Base-by-base conservation (phyloP, 768 basidiomycete genomes). In the Trametes elegans region DNA sequence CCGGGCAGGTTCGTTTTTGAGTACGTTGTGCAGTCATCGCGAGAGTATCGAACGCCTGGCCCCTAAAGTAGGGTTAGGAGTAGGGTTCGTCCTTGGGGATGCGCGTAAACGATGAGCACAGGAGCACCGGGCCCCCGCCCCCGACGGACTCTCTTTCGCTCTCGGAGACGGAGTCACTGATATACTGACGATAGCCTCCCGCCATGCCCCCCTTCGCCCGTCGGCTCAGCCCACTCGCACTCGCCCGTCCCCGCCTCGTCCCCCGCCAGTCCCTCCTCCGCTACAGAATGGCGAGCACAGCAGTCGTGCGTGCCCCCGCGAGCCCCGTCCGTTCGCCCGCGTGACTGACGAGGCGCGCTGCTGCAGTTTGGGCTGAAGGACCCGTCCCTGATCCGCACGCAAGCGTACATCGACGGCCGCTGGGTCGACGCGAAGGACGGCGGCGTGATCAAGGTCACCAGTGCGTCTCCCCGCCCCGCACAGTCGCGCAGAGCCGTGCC, bases 341-440 rank as follows among this genome's bases (percentile, higher is more conserved):
- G 10, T 5, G n/a, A 26, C 48, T 46, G 32, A 51, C 36, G 21
- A 5, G 9, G 11, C 21, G 11, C 16, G 28, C 5, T 23, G 41
- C 24, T 1, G 8, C 44, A 88, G 86, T 85, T 86, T 70, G 85
- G 83, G 31, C 76, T 98, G 57, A 88, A 86, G 65, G 94, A 98
- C 64, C 67, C 85, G 0, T 78, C 80, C 5, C 70, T 98, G 53
- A 75, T 95, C 65, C 87, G 84, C 62, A 81, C 81, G 24, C 83
- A 92, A 71, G 90, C 79, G 0, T 79, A 86, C 55, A 89, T 98
- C 67, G 81, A 85, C 64, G 95, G 94, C 0, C 82, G 93, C 70
- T 93, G 92, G 89, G 74, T 91, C 2, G 84, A 89, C 59, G 85
- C 90, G n/a, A 80, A 80, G 59, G 83, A 80, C 40, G 86, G 88